These are phyloP conservation scores for Sparassis latifolia DNA, from an alignment of 1,284 basidiomycete species.

Conservation along the genomic window DNA sequence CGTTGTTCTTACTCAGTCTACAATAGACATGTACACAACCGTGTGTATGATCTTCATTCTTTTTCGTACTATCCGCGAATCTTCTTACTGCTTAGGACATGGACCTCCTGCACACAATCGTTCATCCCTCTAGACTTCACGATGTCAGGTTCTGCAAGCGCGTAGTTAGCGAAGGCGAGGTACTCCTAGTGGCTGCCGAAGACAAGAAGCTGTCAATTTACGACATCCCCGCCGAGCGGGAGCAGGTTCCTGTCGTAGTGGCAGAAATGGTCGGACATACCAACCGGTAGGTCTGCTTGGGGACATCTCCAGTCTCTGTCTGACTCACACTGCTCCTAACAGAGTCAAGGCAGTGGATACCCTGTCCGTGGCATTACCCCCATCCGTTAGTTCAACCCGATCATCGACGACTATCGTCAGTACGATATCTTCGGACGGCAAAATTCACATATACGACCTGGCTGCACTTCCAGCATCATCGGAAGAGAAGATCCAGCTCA, in stretches of 20 bases:
- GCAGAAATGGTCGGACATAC: conserved; percentile 65
- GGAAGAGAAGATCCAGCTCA: conserved; percentile 33
- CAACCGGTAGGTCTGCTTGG: conserved; percentile 53
- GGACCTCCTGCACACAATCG: conserved; percentile 58
- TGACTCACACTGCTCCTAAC: conserved; percentile 1
- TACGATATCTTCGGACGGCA: conserved; percentile 81
- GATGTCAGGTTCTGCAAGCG: conserved; percentile 67
- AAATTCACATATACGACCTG: conserved; percentile 76
- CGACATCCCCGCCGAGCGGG: conserved; percentile 37
- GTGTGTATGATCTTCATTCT: conserved; percentile 36
- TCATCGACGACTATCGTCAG: conserved; percentile 57
- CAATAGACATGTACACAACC: conserved; percentile 77
- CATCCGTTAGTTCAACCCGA: conserved; percentile 16
- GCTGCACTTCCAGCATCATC: conserved; percentile 29
- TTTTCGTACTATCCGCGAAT: conserved; percentile 1
- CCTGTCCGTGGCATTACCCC: conserved; percentile 48
- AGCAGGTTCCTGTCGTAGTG: conserved; percentile 41
- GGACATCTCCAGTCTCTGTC: not conserved
- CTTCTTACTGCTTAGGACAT: conserved; percentile 15
- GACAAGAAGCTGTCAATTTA: conserved; percentile 81
- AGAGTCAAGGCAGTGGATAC: conserved; percentile 72
- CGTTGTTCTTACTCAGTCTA: conserved; percentile 69
- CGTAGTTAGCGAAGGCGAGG: conserved; percentile 46
- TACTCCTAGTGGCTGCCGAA: conserved; percentile 79
- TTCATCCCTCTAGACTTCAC: conserved; percentile 75